These are phyloP conservation scores for Saccharum spontaneum DNA, from an alignment of 176 grass and related monocot genomes.

Conservation along the genomic window DNA sequence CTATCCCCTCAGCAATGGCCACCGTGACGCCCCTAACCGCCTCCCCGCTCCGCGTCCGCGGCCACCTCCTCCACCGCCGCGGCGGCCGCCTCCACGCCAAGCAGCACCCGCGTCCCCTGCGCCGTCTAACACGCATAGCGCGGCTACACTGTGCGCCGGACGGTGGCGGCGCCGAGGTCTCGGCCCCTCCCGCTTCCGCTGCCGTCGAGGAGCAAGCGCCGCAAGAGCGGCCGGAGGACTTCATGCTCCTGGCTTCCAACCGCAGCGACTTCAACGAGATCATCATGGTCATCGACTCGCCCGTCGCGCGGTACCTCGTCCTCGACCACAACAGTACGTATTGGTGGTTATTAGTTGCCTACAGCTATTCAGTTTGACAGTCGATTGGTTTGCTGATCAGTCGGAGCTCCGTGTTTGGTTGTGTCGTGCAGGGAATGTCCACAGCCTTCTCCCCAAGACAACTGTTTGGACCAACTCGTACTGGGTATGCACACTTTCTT, in stretches of 20 bases:
- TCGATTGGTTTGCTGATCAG: not conserved
- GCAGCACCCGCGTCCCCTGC: not conserved
- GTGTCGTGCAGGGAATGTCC: slow-evolving; percentile 60
- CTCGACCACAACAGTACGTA: slow-evolving; percentile 73
- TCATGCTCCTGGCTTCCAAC: slow-evolving; percentile 45
- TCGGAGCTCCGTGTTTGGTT: slow-evolving; percentile 15
- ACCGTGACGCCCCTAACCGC: slow-evolving; percentile 33
- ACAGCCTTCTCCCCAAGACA: slow-evolving; percentile 78
- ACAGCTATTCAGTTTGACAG: not conserved
- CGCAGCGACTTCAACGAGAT: slow-evolving; percentile 69
- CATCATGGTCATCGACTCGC: slow-evolving; percentile 74
- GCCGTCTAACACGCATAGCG: not conserved
- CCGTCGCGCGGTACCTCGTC: slow-evolving; percentile 58
- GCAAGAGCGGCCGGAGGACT: slow-evolving; percentile 33
- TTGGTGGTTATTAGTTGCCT: not conserved
- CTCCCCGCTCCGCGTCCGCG: slow-evolving; percentile 24
- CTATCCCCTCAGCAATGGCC: slow-evolving; percentile 47
- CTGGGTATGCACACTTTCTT: slow-evolving; percentile 50
- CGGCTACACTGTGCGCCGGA: slow-evolving; percentile 27
- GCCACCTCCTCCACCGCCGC: not conserved
- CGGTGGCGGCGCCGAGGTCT: slow-evolving; percentile 27
- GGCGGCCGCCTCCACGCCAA: not conserved
- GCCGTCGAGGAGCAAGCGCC: slow-evolving; percentile 4
- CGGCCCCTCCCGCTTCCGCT: not conserved
- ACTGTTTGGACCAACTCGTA: slow-evolving; percentile 86